Percentiles rank a stretch among this genome's conserved stretches.
These are phyloP conservation scores for Lathyrus oleraceus DNA, from an alignment of 306 rosid genomes.

Conservation along the genomic window DNA sequence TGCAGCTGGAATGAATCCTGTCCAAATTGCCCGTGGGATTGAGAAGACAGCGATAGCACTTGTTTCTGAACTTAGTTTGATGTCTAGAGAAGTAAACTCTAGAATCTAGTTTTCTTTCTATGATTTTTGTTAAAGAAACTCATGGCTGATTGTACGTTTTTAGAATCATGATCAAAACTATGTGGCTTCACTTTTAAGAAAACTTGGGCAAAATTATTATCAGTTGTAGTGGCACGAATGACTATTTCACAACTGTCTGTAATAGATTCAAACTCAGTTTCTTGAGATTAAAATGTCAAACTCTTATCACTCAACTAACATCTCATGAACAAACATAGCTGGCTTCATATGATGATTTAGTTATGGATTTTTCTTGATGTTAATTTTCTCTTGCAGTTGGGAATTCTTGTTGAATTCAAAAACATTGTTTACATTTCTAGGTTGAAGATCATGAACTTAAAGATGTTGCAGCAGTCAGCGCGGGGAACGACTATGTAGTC, in stretches of 20 bases:
- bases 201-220: not conserved
- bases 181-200: not conserved
- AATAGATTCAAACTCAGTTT: no score
- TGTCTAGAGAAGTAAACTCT: conserved; percentile 73
- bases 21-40: conserved; percentile 88
- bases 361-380: not conserved
- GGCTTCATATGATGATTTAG: conserved; percentile 15
- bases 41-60: conserved; percentile 82
- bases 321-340: not conserved
- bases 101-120: not conserved
- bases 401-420: conserved; percentile 37
- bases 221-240: not conserved
- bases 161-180: conserved; percentile 6
- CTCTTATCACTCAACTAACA: not conserved
- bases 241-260: not conserved
- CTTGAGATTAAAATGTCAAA: not conserved
- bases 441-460: conserved; percentile 75
- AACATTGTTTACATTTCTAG: conserved; percentile 48
- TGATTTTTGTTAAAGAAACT: not conserved
- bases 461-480: conserved; percentile 89
- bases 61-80: conserved; percentile 71
- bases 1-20: conserved; percentile 89
- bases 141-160: not conserved
- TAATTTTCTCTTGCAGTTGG: conserved; percentile 17
- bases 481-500: conserved; percentile 78